phyloP scores from a whole-genome alignment of 306 rosid genomes.

The Coriaria nepalensis region DNA sequence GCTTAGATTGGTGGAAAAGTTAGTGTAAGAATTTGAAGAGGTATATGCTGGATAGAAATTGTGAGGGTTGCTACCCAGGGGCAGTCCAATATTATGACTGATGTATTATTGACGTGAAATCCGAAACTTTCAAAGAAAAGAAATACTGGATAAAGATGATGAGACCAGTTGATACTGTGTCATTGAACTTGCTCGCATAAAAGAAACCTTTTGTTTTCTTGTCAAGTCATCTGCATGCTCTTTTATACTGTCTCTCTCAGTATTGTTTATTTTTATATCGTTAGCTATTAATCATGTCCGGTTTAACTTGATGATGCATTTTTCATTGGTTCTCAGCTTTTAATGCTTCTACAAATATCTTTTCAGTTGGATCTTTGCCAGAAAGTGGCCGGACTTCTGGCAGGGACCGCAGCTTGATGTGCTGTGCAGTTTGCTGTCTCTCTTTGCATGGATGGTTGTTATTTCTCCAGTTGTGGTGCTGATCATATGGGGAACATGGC shows the following conservation, averaged over 20 bases:
- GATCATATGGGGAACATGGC: conserved; percentile 85
- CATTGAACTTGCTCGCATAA: not conserved
- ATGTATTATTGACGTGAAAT: no score
- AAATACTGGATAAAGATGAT: no score
- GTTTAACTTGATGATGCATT: not conserved
- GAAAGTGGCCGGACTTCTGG: conserved; percentile 93
- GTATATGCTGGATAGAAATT: no score
- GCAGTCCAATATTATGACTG: no score
- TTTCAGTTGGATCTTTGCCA: conserved; percentile 96
- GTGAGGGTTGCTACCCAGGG: no score
- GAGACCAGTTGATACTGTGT: no score
- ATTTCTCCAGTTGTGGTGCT: conserved; percentile 81
- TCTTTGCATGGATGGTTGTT: conserved; percentile 75
- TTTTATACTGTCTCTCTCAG: not conserved
- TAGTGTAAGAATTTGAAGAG: no score
- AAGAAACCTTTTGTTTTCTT: not conserved
- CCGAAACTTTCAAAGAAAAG: no score
- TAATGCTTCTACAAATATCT: conserved; percentile 10
- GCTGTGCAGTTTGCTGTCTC: conserved; percentile 77
- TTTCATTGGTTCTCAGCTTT: not conserved
- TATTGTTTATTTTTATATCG: not conserved
- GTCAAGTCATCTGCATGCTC: conserved; percentile 2
- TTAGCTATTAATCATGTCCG: not conserved
- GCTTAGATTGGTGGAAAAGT: no score
- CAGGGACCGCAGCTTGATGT: conserved; percentile 88